A percentile compares a stretch with the other conserved stretches of the same genome.
These are phyloP conservation scores for Elaphomyces granulatus DNA, from an alignment of 495 filamentous ascomycete species.

Conservation along the genomic window DNA sequence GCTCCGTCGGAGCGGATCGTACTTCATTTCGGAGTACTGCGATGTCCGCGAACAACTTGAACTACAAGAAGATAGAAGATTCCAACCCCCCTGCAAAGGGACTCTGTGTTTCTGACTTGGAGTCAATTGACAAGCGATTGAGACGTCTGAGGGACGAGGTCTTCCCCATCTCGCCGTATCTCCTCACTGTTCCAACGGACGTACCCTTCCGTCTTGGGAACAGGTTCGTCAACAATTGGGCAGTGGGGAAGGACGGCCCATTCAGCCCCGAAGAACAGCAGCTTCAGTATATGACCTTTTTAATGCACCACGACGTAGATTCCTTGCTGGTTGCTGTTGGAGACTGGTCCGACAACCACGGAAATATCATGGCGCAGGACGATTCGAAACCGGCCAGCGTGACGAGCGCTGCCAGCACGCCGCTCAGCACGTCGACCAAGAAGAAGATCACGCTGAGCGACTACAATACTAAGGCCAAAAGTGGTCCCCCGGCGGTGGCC, in stretches of 20 bases:
- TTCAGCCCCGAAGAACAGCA: conserved; percentile 35
- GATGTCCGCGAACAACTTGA: background rate
- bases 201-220: conserved; percentile 26
- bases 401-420: conserved; percentile 21
- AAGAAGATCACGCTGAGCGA: conserved; percentile 39
- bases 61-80: conserved; percentile 13
- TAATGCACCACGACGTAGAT: conserved; percentile 33
- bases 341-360: conserved; percentile 39
- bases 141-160: conserved; percentile 31
- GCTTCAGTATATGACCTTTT: conserved; percentile 41
- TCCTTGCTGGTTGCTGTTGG: conserved; percentile 34
- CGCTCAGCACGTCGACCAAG: conserved; percentile 17
- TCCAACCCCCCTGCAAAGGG: conserved; percentile 13
- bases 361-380: conserved; percentile 31
- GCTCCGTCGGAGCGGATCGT: too few species aligned
- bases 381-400: conserved; percentile 14
- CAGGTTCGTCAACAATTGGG: conserved; percentile 34
- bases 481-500: conserved; percentile 10
- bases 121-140: conserved; percentile 26
- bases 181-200: conserved; percentile 34
- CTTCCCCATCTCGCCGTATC: conserved; percentile 34
- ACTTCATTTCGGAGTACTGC: too few species aligned
- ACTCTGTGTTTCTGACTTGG: conserved; percentile 16
- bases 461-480: conserved; percentile 34
- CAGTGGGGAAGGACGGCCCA: conserved; percentile 31